phyloP scores from a whole-genome alignment of 768 basidiomycete species.

The Suillus ampliporus region DNA sequence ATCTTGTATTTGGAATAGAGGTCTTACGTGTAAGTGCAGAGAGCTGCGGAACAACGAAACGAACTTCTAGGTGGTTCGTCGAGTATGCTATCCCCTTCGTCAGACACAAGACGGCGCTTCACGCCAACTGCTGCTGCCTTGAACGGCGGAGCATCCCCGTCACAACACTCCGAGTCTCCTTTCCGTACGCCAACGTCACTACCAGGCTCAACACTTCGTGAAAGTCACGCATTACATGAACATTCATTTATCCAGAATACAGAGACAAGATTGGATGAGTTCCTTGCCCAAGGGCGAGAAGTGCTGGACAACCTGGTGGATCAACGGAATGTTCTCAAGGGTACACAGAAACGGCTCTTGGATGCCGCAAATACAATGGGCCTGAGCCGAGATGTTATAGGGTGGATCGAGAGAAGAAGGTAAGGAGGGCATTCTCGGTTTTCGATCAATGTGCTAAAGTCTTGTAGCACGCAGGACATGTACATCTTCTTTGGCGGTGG shows the following conservation, averaged over 20 bases:
- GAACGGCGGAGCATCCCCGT: constrained; percentile 48
- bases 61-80: constrained; percentile 64
- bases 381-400: constrained; percentile 91
- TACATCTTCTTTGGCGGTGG: constrained; percentile 91
- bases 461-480: constrained; percentile 86
- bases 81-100: constrained; percentile 36
- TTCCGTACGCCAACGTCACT: constrained; percentile 69
- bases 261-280: constrained; percentile 83
- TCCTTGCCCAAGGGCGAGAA: constrained; percentile 89
- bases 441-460: constrained; percentile 17
- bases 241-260: constrained; percentile 89
- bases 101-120: constrained; percentile 72
- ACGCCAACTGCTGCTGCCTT: constrained; percentile 35
- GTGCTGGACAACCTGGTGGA: constrained; percentile 92
- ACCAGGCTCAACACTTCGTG: constrained; percentile 61
- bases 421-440: constrained; percentile 33
- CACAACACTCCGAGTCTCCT: constrained; percentile 85
- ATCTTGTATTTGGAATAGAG: not conserved
- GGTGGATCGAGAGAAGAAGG: constrained; percentile 97
- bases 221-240: constrained; percentile 83
- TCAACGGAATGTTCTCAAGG: constrained; percentile 92
- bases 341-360: constrained; percentile 85
- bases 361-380: constrained; percentile 95
- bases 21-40: constrained; percentile 44
- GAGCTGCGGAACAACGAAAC: constrained; percentile 60